These are phyloP conservation scores for Phyllostachys edulis DNA, from an alignment of 176 grass and related monocot genomes.

Conservation along the genomic window DNA sequence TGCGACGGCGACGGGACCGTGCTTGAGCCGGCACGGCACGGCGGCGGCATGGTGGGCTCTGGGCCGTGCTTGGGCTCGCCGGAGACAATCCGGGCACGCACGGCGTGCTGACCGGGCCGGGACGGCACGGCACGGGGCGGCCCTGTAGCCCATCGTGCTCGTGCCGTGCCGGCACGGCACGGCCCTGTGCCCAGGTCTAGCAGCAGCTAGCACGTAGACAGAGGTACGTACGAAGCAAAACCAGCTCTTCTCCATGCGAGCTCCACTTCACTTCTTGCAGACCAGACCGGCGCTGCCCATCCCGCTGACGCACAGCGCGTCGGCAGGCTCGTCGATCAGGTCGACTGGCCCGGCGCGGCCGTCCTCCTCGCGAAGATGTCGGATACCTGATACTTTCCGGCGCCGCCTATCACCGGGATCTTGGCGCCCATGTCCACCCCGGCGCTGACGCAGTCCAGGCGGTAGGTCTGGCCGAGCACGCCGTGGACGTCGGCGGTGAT, in stretches of 20 bases:
- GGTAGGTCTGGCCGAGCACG: conserved; percentile 58
- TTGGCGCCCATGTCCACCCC: conserved; percentile 45
- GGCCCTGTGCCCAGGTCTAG: no score
- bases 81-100: no score
- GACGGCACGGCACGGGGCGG: no score
- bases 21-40: no score
- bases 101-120: no score
- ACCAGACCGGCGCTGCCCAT: conserved; percentile 45
- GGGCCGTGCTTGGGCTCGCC: no score
- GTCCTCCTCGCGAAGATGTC: conserved; percentile 37
- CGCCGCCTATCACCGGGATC: conserved; percentile 53
- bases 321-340: conserved; percentile 26
- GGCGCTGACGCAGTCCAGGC: conserved; percentile 40
- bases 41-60: no score
- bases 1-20: no score
- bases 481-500: conserved; percentile 53
- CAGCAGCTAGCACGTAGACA: conserved; percentile 28
- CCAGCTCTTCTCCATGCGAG: not conserved
- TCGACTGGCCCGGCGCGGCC: not conserved
- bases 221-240: not conserved
- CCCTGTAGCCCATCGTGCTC: no score
- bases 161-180: no score
- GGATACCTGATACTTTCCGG: conserved; percentile 28
- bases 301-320: conserved; percentile 39
- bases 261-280: conserved; percentile 52